Evolutionary conservation across 148 eudicot genomes (phyloP).

Genomic region (Vaccinium corymbosum): DNA sequence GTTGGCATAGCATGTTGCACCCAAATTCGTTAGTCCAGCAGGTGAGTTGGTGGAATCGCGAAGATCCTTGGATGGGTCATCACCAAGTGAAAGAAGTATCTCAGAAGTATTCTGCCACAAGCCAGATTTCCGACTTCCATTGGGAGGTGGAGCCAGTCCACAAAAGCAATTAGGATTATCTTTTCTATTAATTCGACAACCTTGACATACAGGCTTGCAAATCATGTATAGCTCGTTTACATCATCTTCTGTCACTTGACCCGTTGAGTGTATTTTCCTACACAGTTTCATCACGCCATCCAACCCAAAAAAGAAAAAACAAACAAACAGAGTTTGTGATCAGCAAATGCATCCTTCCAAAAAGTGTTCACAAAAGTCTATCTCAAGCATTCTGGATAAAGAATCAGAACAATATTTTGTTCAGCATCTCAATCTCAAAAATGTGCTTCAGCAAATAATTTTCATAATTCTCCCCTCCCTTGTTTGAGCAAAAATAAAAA

Average conservation of each 20-base stretch:
- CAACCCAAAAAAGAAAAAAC: not conserved
- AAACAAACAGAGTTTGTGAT: not conserved
- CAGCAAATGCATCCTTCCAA: not conserved
- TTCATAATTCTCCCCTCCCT: not conserved
- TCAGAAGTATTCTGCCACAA: slow-evolving; percentile 94
- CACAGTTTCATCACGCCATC: slow-evolving; percentile 9
- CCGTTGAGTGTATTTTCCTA: slow-evolving; percentile 67
- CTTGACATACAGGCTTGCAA: slow-evolving; percentile 74
- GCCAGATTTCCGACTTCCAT: slow-evolving; percentile 85
- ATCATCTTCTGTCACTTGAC: slow-evolving; percentile 61
- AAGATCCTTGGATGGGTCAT: slow-evolving; percentile 70
- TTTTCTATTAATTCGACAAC: slow-evolving; percentile 87
- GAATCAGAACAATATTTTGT: not conserved
- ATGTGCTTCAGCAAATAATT: not conserved
- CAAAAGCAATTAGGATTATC: slow-evolving; percentile 97
- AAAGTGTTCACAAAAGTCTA: not conserved
- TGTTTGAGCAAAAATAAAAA: not conserved
- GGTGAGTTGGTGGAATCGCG: slow-evolving; percentile 60
- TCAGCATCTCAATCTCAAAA: not conserved
- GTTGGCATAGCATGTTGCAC: slow-evolving; percentile 98
- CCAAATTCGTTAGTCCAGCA: slow-evolving; percentile 91
- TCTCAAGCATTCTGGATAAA: not conserved
- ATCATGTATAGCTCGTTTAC: slow-evolving; percentile 73
- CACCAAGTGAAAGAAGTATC: slow-evolving; percentile 57
- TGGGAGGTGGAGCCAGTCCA: slow-evolving; percentile 72